Evolutionary conservation across 2,329 filamentous ascomycete genomes (phyloP), one percentile per base, ranked within the genome.

Genomic region (Fusarium solani-melongenae): DNA sequence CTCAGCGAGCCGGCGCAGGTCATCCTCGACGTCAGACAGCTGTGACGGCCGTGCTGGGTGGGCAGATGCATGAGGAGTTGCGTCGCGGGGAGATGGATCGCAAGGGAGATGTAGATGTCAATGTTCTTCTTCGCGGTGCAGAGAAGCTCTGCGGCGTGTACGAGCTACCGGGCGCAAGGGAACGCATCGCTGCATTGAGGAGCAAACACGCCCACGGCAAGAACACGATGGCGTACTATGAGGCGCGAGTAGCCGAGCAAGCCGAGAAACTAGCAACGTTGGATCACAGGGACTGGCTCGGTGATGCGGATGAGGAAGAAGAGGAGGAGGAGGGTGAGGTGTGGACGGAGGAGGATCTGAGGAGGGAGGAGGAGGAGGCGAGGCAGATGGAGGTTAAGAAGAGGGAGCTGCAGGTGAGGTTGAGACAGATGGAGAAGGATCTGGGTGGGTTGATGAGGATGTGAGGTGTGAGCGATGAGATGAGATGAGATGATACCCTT

Each of bases 61-160:
- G 92, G 0, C 93, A 97, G 74, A 90, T 98, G 81, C 94, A 98
- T 81, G 91, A 94, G 53, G 90, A 93, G 80, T 94, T 98, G 85
- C 72, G 90, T 83, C 71, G 87, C 80, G 88, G 87, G 56, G 89
- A 88, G 53, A 85, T 84, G 46, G 81, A 83, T 66, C 79, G 80
- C 62, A 80, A 88, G 71, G 92, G 92, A 11, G 94, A 97, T 27
- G 88, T 98, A 3, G 94, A 98, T 81, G 91, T 98, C 4, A 94
- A 97, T 78, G 88, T 97, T 2, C 84, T 99, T 33, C 87, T 99
- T 24, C 88, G 90, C 62, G 95, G 96, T 1, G 96, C 95, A 1
- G 95, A 98, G 86, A 98, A 95, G 86, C 88, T 98, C 33, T 95
- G 95, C 76, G 89, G 89, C 51, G 95, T 98, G 31, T 98, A 98